Percentiles rank a stretch among this genome's conserved stretches.
Evolutionary conservation across 2,329 filamentous ascomycete species (phyloP).

Genomic region (Cercospora berteroae): DNA sequence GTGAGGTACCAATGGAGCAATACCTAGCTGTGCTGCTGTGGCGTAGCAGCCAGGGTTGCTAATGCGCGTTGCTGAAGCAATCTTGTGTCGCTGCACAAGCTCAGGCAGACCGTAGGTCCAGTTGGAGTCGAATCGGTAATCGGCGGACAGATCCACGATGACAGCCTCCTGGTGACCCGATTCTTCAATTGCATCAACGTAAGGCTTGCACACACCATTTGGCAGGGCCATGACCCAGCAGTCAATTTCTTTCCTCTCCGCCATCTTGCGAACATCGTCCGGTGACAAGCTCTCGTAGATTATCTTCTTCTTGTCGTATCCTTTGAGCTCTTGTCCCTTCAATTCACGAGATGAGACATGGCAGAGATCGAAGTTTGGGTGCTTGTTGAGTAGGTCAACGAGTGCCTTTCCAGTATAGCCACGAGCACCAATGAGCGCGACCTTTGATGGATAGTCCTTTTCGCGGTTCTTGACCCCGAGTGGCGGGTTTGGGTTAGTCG

Average conservation of each 20-base stretch:
- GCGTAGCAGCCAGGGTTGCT: constrained; percentile 94
- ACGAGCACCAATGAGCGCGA: constrained; percentile 85
- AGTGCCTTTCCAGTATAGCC: constrained; percentile 93
- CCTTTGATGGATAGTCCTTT: constrained; percentile 72
- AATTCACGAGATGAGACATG: constrained; percentile 94
- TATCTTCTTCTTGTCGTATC: constrained; percentile 87
- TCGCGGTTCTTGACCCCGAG: constrained; percentile 84
- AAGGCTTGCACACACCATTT: constrained; percentile 92
- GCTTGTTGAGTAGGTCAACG: constrained; percentile 79
- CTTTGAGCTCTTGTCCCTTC: constrained; percentile 78
- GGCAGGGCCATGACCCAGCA: constrained; percentile 98
- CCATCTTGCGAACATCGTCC: constrained; percentile 83
- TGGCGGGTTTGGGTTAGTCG: constrained; percentile 85
- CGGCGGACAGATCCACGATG: constrained; percentile 91
- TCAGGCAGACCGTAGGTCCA: constrained; percentile 94
- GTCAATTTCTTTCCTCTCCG: constrained; percentile 79
- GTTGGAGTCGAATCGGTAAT: constrained; percentile 81
- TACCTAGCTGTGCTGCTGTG: constrained; percentile 85
- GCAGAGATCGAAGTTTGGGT: constrained; percentile 84
- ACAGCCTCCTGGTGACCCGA: constrained; percentile 65
- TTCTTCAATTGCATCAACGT: constrained; percentile 80
- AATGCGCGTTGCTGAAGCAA: constrained; percentile 77
- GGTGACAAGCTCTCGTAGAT: constrained; percentile 86
- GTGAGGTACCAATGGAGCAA: constrained; percentile 75
- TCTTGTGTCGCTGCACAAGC: constrained; percentile 71